Evolutionary conservation across 2,329 filamentous ascomycete genomes (phyloP).

Genomic region (Simplicillium aogashimaense): DNA sequence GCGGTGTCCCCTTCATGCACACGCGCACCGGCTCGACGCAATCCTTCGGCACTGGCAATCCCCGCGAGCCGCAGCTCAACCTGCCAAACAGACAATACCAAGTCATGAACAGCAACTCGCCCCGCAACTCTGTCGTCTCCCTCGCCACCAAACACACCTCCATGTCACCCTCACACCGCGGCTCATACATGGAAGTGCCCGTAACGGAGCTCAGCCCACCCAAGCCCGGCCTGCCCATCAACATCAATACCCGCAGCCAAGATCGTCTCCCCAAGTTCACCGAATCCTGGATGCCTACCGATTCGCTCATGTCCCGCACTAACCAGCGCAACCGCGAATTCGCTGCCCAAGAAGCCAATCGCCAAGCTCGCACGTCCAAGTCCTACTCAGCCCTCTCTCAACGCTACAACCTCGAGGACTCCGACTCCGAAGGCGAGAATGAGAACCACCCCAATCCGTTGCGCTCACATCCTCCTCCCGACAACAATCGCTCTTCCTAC

Average conservation of each 20-base stretch:
- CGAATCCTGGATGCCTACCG: slow-evolving; percentile 44
- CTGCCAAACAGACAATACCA: slow-evolving; percentile 48
- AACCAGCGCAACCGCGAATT: slow-evolving; percentile 39
- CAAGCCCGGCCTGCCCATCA: slow-evolving; percentile 11
- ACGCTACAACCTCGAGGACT: slow-evolving; percentile 29
- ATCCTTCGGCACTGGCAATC: slow-evolving; percentile 31
- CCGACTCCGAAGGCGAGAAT: slow-evolving; percentile 31
- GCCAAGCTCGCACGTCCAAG: slow-evolving; percentile 20
- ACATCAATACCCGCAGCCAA: slow-evolving; percentile 15
- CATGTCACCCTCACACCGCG: slow-evolving; percentile 24
- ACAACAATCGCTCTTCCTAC: not conserved
- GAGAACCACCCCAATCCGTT: slow-evolving; percentile 41
- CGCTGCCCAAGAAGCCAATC: slow-evolving; percentile 22
- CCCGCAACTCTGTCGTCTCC: slow-evolving; percentile 32
- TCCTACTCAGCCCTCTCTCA: slow-evolving; percentile 38
- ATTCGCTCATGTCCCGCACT: slow-evolving; percentile 43
- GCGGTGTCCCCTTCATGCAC: slow-evolving; percentile 68
- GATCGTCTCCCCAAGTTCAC: slow-evolving; percentile 36
- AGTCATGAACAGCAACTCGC: slow-evolving; percentile 29
- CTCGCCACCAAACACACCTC: slow-evolving; percentile 38
- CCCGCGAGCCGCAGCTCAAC: slow-evolving; percentile 41
- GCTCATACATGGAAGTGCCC: slow-evolving; percentile 40
- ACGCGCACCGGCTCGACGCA: slow-evolving; percentile 57
- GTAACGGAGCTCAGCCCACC: slow-evolving; percentile 26
- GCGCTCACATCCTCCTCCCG: slow-evolving; percentile 33